phyloP scores from a whole-genome alignment of 2,329 filamentous ascomycete genomes.

The Chalaropsis thielavioides region DNA sequence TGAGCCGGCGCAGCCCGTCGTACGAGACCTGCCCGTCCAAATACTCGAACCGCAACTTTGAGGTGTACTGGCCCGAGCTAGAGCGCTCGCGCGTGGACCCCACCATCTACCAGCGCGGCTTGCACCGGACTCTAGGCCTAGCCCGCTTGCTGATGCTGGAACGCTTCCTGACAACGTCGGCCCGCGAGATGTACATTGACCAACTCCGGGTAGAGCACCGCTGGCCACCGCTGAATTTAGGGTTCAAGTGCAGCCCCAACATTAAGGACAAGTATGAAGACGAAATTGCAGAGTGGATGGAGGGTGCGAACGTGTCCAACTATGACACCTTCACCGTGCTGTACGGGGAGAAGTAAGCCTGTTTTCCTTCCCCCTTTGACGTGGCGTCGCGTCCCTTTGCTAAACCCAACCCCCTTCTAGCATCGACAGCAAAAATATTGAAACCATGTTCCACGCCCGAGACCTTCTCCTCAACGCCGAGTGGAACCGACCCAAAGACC shows the following conservation, averaged over 20 bases:
- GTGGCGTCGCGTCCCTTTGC: not conserved
- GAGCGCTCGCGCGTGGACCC: conserved; percentile 67
- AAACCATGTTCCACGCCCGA: conserved; percentile 67
- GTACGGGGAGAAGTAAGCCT: conserved; percentile 38
- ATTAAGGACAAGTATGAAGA: conserved; percentile 66
- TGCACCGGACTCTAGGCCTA: conserved; percentile 59
- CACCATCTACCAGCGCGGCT: conserved; percentile 74
- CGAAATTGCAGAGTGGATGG: conserved; percentile 71
- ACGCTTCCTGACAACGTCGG: conserved; percentile 52
- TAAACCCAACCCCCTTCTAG: conserved; percentile 6
- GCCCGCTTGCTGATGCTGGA: conserved; percentile 69
- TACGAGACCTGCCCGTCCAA: conserved; percentile 81
- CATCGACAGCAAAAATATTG: conserved; percentile 55
- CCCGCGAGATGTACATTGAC: conserved; percentile 55
- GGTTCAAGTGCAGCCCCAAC: conserved; percentile 34
- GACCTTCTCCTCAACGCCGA: conserved; percentile 73
- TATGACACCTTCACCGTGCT: conserved; percentile 67
- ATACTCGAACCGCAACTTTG: conserved; percentile 72
- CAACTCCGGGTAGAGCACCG: conserved; percentile 59
- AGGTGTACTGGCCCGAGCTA: conserved; percentile 64
- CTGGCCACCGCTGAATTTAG: conserved; percentile 33
- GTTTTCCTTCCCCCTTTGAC: not conserved
- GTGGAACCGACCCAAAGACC: conserved; percentile 65
- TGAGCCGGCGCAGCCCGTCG: conserved; percentile 65
- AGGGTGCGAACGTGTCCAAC: conserved; percentile 59